Base-by-base conservation (phyloP, 352 stramenopile species). In the Plasmopara muralis region DNA sequence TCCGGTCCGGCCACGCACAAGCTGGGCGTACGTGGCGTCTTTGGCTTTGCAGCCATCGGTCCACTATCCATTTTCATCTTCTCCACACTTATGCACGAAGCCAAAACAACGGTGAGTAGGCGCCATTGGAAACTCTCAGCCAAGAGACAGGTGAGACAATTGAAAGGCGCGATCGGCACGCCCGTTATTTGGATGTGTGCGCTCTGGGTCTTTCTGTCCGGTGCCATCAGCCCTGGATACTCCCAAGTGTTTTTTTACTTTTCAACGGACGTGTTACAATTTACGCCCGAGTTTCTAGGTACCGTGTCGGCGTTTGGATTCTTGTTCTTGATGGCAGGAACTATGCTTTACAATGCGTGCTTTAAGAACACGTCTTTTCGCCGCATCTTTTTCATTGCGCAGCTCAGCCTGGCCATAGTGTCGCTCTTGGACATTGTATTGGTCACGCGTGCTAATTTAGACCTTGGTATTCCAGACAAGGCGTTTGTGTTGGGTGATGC, bases 221-320 rank as follows among this genome's bases (percentile, higher is more conserved):
- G 96, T 65, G 89, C 93, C 8, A 95, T 87, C 29, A 85, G 93
- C 30, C 95, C 95, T 7, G 93, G 89, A 20, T 95, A 91, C 57
- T 97, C 96, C 43, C 89, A 96, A 41, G 92, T 97, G 6, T 95
- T 95, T 52, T 96, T 98, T 49, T 98, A 97, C 63, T 98, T 97
- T 56, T 74, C 96, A 13, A 98, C 93, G 0, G 89, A 98, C 55
- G 89, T 98, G 40, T 78, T 98, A 37, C 68, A 90, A 53, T 96
- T 98, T 62, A 88, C 87, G 39, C 89, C 94, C 16, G 93, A 98
- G 69, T 98, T 98, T 65, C 70, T 98, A 16, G 95, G 93, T 25
- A 77, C 82, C 12, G 87, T 98, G 14, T 78, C 57, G 7, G 72
- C 73, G 9, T 80, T 88, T 37, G 83, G 83, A 6, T 89, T 85